Base-by-base conservation (phyloP, 495 filamentous ascomycete genomes). In the Bombardia bombarda region DNA sequence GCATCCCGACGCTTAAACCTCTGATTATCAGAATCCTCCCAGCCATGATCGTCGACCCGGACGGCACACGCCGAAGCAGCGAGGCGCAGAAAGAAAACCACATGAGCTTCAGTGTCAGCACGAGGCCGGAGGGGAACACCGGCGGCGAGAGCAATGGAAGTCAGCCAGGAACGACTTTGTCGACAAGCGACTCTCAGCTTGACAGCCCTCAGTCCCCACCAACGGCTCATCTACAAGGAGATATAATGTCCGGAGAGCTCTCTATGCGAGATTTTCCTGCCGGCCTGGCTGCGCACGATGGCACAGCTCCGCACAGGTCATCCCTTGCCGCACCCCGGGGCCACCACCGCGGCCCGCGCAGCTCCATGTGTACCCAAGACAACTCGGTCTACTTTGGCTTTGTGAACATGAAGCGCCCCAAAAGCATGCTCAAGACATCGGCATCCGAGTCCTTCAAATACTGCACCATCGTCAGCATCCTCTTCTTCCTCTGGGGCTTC, bases 401-500 rank as follows among this genome's bases (percentile, higher is more conserved):
- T 51, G 84, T 93, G 46, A 86, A 88, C 48, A 80, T 92, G 72
- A 77, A 75, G 42, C 71, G 73, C 21, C 80, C 82, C 8, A 86
- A 86, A 55, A 87, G 81, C 58, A 87, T 95, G 79, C 69, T 87
- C 22, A 74, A 74, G 38, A 66, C 67, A 7, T 62, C 59, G 4
- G 58, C 62, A 2, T 46, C 47, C 32, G 71, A 77, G 32, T 67
- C 66, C 1, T 66, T 74, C 51, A 70, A 61, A 43, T 74, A 74
- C 46, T 70, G 69, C 52, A 60, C 63, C 21, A 60, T 87, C 25
- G 83, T 87, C 46, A 87, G 84, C 22, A 75, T 87, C 34, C 68
- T 94, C 1, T 93, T 92, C 60, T 84, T 95, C 50, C 66, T 94
- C 3, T 92, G 86, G 87, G 87, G 88, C 0, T 86, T 95, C 48